Conservation (phyloP, 805 yeast species). For the Scheffersomyces stipitis region DNA sequence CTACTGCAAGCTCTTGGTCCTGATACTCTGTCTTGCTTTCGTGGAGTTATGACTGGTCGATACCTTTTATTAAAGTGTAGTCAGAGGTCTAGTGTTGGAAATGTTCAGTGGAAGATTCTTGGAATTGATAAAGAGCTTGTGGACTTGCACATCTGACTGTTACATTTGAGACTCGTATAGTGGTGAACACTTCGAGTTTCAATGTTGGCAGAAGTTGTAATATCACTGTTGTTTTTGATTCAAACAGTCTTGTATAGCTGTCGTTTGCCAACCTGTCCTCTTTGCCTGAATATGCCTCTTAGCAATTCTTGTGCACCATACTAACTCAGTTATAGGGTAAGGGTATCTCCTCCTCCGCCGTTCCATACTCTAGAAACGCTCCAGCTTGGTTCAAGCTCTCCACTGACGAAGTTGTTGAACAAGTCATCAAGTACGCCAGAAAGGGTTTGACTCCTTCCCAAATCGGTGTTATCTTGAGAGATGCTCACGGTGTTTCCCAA, state of each 20-base stretch:
- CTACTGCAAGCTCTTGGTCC: background rate
- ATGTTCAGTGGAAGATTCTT: no score
- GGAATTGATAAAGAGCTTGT: no score
- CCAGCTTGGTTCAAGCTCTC: slow-evolving; percentile 99
- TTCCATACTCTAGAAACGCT: slow-evolving; percentile 98
- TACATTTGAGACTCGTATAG: no score
- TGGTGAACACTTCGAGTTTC: no score
- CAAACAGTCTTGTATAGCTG: background rate
- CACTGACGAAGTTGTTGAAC: slow-evolving; percentile 94
- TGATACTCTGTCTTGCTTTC: slow-evolving; percentile 1
- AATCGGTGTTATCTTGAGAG: slow-evolving; percentile 99
- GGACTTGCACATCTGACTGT: no score
- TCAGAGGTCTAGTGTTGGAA: no score
- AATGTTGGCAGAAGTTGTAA: no score
- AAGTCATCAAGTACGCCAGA: slow-evolving; percentile 98
- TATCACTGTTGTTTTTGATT: no score
- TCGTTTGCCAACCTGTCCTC: background rate
- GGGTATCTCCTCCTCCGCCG: slow-evolving; percentile 98
- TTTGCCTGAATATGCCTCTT: slow-evolving; percentile 2
- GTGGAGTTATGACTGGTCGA: slow-evolving; percentile 39
- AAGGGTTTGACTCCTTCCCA: slow-evolving; percentile 99
- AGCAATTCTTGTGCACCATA: no score
- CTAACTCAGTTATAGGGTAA: slow-evolving; percentile 89
- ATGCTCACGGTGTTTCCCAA: slow-evolving; percentile 99
- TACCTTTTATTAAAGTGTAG: slow-evolving; percentile 39